Conservation (phyloP, 805 yeast species). For the Lachancea thermotolerans region DNA sequence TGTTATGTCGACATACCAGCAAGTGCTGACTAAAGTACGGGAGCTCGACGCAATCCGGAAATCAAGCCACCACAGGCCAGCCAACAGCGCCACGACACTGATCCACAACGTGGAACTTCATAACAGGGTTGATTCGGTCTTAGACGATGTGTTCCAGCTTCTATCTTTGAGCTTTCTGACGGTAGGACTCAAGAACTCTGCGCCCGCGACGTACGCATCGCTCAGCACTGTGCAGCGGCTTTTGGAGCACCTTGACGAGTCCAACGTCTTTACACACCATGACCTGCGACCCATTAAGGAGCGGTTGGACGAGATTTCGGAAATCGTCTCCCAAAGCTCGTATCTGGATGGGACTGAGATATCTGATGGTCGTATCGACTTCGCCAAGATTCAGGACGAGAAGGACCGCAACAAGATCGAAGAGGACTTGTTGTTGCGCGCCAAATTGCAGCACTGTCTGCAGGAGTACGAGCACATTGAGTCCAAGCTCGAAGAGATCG, state of each 20-base stretch:
- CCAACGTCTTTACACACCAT: constrained; percentile 73
- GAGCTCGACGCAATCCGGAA: constrained; percentile 48
- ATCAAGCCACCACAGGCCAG: constrained; percentile 26
- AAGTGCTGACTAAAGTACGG: constrained; percentile 48
- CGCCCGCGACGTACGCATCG: constrained; percentile 92
- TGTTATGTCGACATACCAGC: constrained; percentile 52
- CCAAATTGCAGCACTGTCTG: constrained; percentile 59
- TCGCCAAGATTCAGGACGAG: constrained; percentile 18
- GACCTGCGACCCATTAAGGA: constrained; percentile 74
- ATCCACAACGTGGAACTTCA: constrained; percentile 26
- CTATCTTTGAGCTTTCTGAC: constrained; percentile 82
- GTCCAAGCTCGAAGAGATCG: constrained; percentile 46
- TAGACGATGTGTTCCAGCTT: constrained; percentile 87
- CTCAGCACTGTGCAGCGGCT: constrained; percentile 79
- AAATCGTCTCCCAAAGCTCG: constrained; percentile 45
- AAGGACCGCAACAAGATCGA: constrained; percentile 42
- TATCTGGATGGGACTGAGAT: constrained; percentile 17
- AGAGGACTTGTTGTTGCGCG: constrained; percentile 53
- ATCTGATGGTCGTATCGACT: constrained; percentile 21
- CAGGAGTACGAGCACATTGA: constrained; percentile 52
- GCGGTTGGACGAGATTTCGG: constrained; percentile 63
- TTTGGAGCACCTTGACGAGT: constrained; percentile 73
- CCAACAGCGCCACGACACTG: constrained; percentile 21
- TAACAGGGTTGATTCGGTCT: constrained; percentile 57
- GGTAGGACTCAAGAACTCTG: constrained; percentile 82